phyloP scores from a whole-genome alignment of 2,329 filamentous ascomycete species.

The Dryadomyces sulphureus region DNA sequence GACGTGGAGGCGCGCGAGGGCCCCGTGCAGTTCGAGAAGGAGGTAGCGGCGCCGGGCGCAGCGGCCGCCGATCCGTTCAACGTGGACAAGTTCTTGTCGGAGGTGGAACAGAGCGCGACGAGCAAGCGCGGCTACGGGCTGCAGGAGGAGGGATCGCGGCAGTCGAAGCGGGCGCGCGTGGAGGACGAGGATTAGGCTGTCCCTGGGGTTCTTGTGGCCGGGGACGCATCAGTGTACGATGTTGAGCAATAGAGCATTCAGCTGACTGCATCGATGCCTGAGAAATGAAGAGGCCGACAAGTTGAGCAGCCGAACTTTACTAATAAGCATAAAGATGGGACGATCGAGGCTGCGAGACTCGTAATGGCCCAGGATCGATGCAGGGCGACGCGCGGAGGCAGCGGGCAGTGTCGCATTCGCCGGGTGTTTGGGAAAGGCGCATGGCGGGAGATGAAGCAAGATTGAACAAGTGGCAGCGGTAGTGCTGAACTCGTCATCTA shows the following conservation, averaged over 20 bases:
- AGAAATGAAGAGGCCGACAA: too few relatives aligned
- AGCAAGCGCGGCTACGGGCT: constrained; percentile 64
- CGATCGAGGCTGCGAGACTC: too few relatives aligned
- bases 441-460: not conserved
- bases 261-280: too few relatives aligned
- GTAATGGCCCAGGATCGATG: not conserved
- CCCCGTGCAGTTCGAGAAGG: constrained; percentile 93
- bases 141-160: constrained; percentile 43
- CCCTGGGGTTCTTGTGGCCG: too few relatives aligned
- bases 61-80: constrained; percentile 62
- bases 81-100: constrained; percentile 82
- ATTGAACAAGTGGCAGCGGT: not conserved
- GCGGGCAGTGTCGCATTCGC: not conserved
- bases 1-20: constrained; percentile 78
- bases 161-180: constrained; percentile 61
- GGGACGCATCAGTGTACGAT: too few relatives aligned
- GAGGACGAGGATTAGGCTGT: constrained; percentile 58
- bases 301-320: too few relatives aligned
- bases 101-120: constrained; percentile 48
- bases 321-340: too few relatives aligned
- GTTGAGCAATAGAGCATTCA: too few relatives aligned
- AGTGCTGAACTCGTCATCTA: not conserved
- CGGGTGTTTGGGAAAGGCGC: not conserved
- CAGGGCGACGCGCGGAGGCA: not conserved
- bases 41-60: constrained; percentile 21